Conservation (phyloP, 1,284 basidiomycete species). For the Sanghuangporus weigelae region DNA sequence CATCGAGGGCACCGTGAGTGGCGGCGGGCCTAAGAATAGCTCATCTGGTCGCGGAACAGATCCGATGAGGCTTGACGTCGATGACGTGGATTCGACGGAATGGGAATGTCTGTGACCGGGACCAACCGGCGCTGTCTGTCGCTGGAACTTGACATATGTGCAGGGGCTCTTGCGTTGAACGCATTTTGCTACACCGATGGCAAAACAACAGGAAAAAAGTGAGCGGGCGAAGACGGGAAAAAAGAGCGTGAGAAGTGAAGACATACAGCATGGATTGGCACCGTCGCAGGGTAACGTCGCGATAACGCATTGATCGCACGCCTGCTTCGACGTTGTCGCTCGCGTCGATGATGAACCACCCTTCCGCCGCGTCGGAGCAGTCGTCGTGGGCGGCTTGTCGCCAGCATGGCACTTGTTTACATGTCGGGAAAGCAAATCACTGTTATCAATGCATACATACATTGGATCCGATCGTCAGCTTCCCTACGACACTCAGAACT, state of each 20-base stretch:
- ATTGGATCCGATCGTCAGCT: background rate
- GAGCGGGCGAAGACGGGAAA: slow-evolving; percentile 4
- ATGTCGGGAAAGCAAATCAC: slow-evolving; percentile 83
- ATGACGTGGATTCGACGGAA: slow-evolving; percentile 13
- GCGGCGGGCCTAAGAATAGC: slow-evolving; percentile 17
- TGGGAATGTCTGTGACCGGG: slow-evolving; percentile 44
- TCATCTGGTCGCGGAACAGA: slow-evolving; percentile 18
- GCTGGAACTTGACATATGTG: slow-evolving; percentile 81
- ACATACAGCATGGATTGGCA: slow-evolving; percentile 67
- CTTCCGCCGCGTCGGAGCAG: slow-evolving; percentile 44
- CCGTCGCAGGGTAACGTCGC: slow-evolving; percentile 78
- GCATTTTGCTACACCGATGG: slow-evolving; percentile 59
- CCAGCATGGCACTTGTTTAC: slow-evolving; percentile 85
- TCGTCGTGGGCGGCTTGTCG: slow-evolving; percentile 53
- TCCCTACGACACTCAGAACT: slow-evolving; percentile 5
- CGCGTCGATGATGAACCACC: slow-evolving; percentile 55
- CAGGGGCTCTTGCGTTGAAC: slow-evolving; percentile 68
- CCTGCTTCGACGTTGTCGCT: slow-evolving; percentile 73
- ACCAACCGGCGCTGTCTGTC: slow-evolving; percentile 72
- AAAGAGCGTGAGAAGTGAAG: slow-evolving; percentile 12
- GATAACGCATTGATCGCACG: slow-evolving; percentile 84
- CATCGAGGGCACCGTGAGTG: slow-evolving; percentile 18
- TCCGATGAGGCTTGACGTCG: background rate
- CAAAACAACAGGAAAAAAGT: background rate
- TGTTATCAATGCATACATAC: slow-evolving; percentile 26